Evolutionary conservation across 2,329 filamentous ascomycete species (phyloP), one percentile per base, ranked within the genome.

Genomic region (Xylaria sp.): DNA sequence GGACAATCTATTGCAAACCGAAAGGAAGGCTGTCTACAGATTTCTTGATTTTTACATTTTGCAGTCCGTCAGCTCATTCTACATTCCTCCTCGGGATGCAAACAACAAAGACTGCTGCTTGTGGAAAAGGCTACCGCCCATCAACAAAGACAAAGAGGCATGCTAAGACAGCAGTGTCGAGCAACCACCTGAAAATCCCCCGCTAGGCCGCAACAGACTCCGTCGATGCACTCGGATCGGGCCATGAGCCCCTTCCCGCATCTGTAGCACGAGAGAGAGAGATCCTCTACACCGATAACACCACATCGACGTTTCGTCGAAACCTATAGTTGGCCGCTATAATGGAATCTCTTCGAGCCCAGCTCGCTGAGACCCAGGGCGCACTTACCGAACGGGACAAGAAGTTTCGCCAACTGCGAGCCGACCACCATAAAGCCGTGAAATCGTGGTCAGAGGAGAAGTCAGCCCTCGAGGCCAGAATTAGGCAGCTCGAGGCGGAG

Each of bases 301-400:
- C 10, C 47, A 17, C 46, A 38, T 49, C 51, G 23, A 40, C 46
- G 31, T 44, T 33, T 37, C 27, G 23, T 33, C 8, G 31, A 7
- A 25, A 43, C 48, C 27, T n/a, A 48, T 37, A 25, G 35, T 44
- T 54, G 29, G 48, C 41, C n/a, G 13, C 19, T 43, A 49, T 43
- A 37, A 73, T 73, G 71, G 67, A 73, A 13, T 53, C 68, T 25
- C 62, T 73, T 37, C 67, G 71, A 57, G 40, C 46, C 9, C 71
- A 73, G 60, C 70, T 73, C 17, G 48, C 57, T 46, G 70, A 71
- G 21, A 68, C 67, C 38, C 70, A 72, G 48, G 70, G 64, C 23
- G 68, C 67, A 40, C 69, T 72, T 37, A 65, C 67, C 11, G 63
- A 69, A 9, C 70, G 69, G 40, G 63, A 68, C 47, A 54, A 54